Evolutionary conservation across 129 eudicot species (phyloP).

Genomic region (Helianthus annuus): DNA sequence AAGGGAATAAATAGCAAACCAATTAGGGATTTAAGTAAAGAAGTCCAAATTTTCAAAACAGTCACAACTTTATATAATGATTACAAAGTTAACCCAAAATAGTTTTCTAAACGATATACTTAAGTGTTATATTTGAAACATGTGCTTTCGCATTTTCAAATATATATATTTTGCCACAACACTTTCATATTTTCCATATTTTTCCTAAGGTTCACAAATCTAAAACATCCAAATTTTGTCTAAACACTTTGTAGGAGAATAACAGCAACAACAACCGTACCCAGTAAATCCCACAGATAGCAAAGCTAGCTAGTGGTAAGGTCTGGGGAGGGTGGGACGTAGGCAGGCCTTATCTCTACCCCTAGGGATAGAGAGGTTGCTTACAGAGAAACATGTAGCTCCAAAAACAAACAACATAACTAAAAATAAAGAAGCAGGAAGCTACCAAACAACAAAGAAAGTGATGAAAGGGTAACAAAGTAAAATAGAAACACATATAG

Average conservation of each 20-base stretch:
- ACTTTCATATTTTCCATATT: background rate
- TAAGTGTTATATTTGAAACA: constrained; percentile 14
- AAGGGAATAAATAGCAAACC: background rate
- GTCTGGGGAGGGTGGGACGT: no score
- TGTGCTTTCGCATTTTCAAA: constrained; percentile 1
- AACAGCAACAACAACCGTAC: no score
- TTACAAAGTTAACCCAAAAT: constrained; percentile 10
- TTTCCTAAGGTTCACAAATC: constrained; percentile 6
- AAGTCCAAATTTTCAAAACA: constrained; percentile 20
- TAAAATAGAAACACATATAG: no score
- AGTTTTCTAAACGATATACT: constrained; percentile 12
- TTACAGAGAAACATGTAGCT: no score
- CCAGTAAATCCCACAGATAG: no score
- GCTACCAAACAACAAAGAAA: no score
- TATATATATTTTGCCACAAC: constrained; percentile 8
- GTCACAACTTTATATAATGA: constrained; percentile 16
- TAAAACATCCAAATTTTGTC: background rate
- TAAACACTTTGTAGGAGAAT: background rate
- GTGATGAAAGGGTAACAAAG: no score
- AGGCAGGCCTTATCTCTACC: no score
- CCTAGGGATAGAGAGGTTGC: no score
- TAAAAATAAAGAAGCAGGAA: no score
- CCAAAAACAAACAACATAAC: no score
- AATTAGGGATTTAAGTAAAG: constrained; percentile 27
- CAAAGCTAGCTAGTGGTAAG: no score